A percentile compares a stretch with the other conserved stretches of the same genome.
phyloP scores from a whole-genome alignment of 208 protist genomes.

The Leishmania tropica region DNA sequence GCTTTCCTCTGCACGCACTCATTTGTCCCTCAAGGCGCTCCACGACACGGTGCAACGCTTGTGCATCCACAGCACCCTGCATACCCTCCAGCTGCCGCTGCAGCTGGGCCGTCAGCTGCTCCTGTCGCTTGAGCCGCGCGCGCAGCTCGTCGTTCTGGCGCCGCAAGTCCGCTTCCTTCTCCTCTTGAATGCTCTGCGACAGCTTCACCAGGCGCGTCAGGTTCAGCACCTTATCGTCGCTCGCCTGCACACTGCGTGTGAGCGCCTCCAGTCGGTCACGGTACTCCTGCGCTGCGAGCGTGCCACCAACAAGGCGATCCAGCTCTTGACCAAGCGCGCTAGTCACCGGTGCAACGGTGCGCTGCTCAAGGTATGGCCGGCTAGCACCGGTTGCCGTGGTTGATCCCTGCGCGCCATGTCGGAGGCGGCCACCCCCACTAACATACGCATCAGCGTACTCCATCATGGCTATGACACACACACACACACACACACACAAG shows the following conservation, averaged over 20 bases:
- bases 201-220: slow-evolving; percentile 83
- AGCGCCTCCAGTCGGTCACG: slow-evolving; percentile 59
- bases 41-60: slow-evolving; percentile 19
- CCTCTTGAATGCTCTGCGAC: slow-evolving; percentile 68
- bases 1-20: slow-evolving; percentile 8
- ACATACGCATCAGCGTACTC: slow-evolving; percentile 8
- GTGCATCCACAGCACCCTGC: slow-evolving; percentile 20
- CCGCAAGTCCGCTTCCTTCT: slow-evolving; percentile 68
- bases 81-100: slow-evolving; percentile 43
- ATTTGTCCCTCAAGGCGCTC: slow-evolving; percentile 22
- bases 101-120: slow-evolving; percentile 57
- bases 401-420: slow-evolving; percentile 2
- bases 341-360: slow-evolving; percentile 10
- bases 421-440: slow-evolving; percentile 6
- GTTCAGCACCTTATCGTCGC: slow-evolving; percentile 84
- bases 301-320: slow-evolving; percentile 66
- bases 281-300: slow-evolving; percentile 67
- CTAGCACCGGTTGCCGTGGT: neutral
- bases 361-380: neutral
- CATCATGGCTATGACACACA: neutral
- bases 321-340: slow-evolving; percentile 32
- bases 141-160: slow-evolving; percentile 70
- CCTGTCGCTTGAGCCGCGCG: slow-evolving; percentile 66
- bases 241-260: slow-evolving; percentile 42
- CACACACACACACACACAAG: neutral